Evolutionary conservation across 164 flowering plant species (phyloP), one percentile per base, ranked within the genome.

Genomic region (Cinnamomum chago): DNA sequence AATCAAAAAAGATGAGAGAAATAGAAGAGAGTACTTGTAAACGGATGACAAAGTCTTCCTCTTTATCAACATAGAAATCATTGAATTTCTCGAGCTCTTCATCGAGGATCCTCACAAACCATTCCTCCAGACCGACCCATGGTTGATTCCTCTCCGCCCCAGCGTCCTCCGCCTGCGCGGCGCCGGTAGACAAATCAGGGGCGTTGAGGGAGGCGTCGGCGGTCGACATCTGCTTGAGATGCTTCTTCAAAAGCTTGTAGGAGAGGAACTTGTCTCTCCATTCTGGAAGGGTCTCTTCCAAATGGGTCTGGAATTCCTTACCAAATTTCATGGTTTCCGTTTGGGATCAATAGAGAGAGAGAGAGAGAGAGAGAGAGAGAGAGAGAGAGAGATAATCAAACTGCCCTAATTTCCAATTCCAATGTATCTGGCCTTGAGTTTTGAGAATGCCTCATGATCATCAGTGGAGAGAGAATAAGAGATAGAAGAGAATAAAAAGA

Each of bases 191-290:
- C 6, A 30, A 30, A 30, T 30, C 35, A 1, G 70, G 78, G 25
- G 33, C 11, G 24, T 2, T 12, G 27, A 64, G 27, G 0, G 52
- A 10, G 15, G 58, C 68, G 2, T 73, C 35, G 67, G 76, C 20
- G 40, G 71, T n/a, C 14, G 90, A 85, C 67, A 79, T 72, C 72
- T 79, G 75, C 73, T 92, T 90, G 82, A 92, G 88, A 70, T 90
- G 84, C 82, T 92, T 90, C 81, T 92, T 92, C 73, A 92, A 78
- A 51, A 84, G 90, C 75, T 92, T 92, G 90, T 92, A 92, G 70
- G 88, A 85, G 74, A 92, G 86, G 79, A 88, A 90, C 78, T 92
- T 90, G 83, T 92, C 97, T 58, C 92, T 86, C 97, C 97, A 92
- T 68, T 87, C 97, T 2, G 97, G 97, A 12, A 92, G 81, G 50